These are phyloP conservation scores for Paracoccidioides brasiliensis DNA, from an alignment of 2,329 filamentous ascomycete genomes.

Conservation along the genomic window DNA sequence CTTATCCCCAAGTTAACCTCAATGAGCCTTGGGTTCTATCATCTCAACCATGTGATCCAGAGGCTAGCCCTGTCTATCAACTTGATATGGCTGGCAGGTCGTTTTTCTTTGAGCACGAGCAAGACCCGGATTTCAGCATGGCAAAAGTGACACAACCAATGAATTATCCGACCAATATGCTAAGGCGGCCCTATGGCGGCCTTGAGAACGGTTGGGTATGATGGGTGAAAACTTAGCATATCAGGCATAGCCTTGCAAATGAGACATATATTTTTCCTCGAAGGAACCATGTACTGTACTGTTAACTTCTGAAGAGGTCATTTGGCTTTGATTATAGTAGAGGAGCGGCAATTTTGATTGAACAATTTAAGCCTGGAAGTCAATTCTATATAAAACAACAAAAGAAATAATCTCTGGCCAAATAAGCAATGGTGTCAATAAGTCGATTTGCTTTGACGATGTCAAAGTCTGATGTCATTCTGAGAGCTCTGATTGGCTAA, in stretches of 20 bases:
- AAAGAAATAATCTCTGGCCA: neutral
- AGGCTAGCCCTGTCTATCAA: neutral
- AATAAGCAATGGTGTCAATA: too few species aligned
- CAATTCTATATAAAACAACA: neutral
- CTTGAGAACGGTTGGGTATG: conserved; percentile 1
- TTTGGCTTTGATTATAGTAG: neutral
- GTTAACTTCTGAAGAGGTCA: neutral
- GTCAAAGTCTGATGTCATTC: neutral
- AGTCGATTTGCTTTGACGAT: conserved; percentile 7
- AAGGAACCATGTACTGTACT: neutral
- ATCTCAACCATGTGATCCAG: neutral
- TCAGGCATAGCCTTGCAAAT: conserved; percentile 4
- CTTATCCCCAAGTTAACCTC: neutral
- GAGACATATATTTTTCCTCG: neutral
- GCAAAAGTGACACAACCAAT: neutral
- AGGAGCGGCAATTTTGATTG: too few species aligned
- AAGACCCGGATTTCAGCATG: conserved; percentile 1
- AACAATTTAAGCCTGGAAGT: too few species aligned
- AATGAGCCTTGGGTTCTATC: neutral
- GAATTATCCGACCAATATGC: conserved; percentile 2
- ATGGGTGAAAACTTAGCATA: conserved; percentile 23
- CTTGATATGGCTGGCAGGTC: conserved; percentile 6
- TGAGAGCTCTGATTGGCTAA: neutral
- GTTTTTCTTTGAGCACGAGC: conserved; percentile 13
- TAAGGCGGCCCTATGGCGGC: neutral